Conservation (phyloP, 495 filamentous ascomycete genomes). For the Aspergillus bridgeri region DNA sequence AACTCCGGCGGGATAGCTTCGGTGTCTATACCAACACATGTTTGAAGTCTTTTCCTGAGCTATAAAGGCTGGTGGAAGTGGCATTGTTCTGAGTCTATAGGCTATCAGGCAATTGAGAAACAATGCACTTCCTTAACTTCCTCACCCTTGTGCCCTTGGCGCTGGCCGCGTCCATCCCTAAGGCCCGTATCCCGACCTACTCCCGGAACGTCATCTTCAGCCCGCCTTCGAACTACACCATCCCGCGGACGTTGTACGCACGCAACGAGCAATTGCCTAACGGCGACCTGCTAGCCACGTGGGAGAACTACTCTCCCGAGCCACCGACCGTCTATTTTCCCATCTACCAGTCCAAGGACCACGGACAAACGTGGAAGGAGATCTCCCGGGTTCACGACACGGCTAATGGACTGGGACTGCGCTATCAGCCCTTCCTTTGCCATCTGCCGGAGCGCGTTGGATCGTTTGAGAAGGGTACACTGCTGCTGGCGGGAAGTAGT, state of each 20-base stretch:
- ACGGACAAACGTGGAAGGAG: constrained; percentile 59
- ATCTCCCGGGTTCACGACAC: constrained; percentile 59
- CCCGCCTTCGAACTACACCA: constrained; percentile 33
- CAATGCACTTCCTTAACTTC: constrained; percentile 16
- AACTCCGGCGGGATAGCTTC: constrained; percentile 32
- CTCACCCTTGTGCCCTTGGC: constrained; percentile 19
- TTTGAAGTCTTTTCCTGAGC: not conserved
- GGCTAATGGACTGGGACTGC: constrained; percentile 60
- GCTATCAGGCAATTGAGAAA: not conserved
- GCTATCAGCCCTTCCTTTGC: constrained; percentile 67
- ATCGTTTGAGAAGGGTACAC: constrained; percentile 53
- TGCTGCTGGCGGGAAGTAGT: constrained; percentile 60
- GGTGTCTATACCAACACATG: constrained; percentile 1
- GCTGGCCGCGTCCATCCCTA: constrained; percentile 12
- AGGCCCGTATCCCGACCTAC: constrained; percentile 12
- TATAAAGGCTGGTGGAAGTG: not conserved
- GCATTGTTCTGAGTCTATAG: not conserved
- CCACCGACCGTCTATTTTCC: constrained; percentile 46
- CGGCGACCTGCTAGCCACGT: constrained; percentile 40
- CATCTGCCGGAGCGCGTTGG: constrained; percentile 55
- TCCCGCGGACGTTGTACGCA: constrained; percentile 29
- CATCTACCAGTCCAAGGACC: constrained; percentile 55
- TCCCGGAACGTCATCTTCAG: constrained; percentile 28
- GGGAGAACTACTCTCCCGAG: constrained; percentile 57
- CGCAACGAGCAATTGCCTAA: constrained; percentile 25